phyloP scores from a whole-genome alignment of 208 protist genomes.

The Leishmania major region DNA sequence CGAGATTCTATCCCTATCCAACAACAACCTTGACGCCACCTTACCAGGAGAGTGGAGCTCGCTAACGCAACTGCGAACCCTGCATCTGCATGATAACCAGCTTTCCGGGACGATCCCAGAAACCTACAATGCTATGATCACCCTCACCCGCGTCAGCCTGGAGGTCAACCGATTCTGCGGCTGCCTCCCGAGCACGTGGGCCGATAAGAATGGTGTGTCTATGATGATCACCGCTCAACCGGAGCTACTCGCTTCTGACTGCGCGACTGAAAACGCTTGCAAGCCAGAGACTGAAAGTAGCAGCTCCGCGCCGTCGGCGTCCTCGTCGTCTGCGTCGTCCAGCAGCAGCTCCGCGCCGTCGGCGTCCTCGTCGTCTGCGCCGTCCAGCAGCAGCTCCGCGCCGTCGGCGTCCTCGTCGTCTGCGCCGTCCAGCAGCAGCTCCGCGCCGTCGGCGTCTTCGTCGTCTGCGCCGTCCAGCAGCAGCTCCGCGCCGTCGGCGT shows the following conservation, averaged over 20 bases:
- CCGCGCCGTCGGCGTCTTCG: not conserved
- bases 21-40: not conserved
- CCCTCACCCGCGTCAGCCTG: not conserved
- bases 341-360: not conserved
- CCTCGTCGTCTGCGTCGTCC: slow-evolving; percentile 1
- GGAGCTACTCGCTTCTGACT: not conserved
- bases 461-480: not conserved
- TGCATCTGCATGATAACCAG: not conserved
- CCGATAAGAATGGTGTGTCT: not conserved
- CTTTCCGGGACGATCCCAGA: not conserved
- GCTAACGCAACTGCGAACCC: not conserved
- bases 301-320: not conserved
- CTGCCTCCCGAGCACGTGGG: not conserved
- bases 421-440: not conserved
- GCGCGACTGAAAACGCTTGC: not conserved
- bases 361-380: not conserved
- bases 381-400: not conserved
- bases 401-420: not conserved
- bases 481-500: not conserved
- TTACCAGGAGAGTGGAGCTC: not conserved
- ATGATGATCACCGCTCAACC: not conserved
- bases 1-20: not conserved
- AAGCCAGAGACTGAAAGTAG: not conserved
- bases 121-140: not conserved
- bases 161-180: not conserved